Base-by-base conservation (phyloP, 108 stramenopile genomes). In the Fistulifera solaris region DNA sequence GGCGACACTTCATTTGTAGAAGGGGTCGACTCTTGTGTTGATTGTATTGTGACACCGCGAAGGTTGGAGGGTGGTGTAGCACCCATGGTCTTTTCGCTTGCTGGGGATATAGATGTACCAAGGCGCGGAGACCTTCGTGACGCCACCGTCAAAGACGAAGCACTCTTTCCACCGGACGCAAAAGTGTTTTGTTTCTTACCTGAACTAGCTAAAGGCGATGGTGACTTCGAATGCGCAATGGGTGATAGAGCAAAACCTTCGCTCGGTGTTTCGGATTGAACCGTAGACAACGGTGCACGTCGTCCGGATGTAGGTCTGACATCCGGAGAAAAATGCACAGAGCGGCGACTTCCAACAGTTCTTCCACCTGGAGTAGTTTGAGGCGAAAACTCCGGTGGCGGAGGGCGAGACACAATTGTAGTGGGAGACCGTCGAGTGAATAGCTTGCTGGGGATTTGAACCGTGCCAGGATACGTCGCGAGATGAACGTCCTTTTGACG, bases 401-500 rank as follows among this genome's bases (percentile, higher is more conserved):
- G 19, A 2, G 27, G 27, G 1, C 2, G 38, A 1, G 38, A 7
- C 22, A 23, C 42, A 12, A 22, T 19, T 27, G 41, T 57, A 4
- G 2, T 19, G 6, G 42, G 11, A 18, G 56, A 57, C 8, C 14
- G 18, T 15, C 39, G 38, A 3, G 18, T 17, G 45, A 73, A 78
- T 11, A 78, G 59, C 48, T 52, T 45, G 2, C 45, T 67, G 27
- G 92, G 92, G 18, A 94, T 42, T 8, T 56, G 63, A 46, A 89
- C 81, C 21, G 61, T 43, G 23, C 85, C 88, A 10, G 92, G 87
- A 57, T 83, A 86, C 13, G 76, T 59, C 28, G 75, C 67, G 27
- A 93, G 65, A 59, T 93, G 80, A 39, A 71, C 73, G 67, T 93
- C 91, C 41, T 77, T 89, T 93, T 93, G 19, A 93, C 87, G 54